phyloP scores from a whole-genome alignment of 805 yeast genomes.

The Naumovozyma baii region DNA sequence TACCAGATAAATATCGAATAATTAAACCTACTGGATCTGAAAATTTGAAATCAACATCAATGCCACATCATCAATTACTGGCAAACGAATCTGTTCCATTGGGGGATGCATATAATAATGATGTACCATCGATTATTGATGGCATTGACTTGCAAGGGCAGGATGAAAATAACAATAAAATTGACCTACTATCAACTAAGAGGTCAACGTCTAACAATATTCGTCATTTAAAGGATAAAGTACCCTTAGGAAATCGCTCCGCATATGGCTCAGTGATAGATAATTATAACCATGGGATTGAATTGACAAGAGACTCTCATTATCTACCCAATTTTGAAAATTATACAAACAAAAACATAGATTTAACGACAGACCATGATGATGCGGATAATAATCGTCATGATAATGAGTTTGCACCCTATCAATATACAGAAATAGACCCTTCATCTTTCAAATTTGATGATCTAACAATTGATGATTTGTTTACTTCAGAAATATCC shows the following conservation, averaged over 20 bases:
- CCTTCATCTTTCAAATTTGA: conserved; percentile 11
- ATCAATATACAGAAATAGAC: conserved; percentile 1
- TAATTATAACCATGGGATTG: background rate
- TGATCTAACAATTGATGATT: conserved; percentile 9
- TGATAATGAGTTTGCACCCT: conserved; percentile 10
- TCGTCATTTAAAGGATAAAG: no score
- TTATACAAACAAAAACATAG: background rate
- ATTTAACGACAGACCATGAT: background rate
- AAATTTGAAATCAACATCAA: background rate
- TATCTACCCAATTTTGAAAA: background rate
- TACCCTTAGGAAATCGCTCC: no score
- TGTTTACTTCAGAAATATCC: conserved; percentile 20
- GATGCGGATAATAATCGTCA: background rate
- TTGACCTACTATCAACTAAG: no score
- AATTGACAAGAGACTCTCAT: conserved; percentile 2
- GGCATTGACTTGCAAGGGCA: no score
- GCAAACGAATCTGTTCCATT: no score
- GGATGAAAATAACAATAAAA: no score
- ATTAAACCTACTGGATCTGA: background rate
- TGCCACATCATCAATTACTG: background rate
- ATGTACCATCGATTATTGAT: no score
- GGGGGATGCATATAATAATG: no score
- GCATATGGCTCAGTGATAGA: no score
- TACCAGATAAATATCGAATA: background rate
- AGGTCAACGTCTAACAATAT: no score